Evolutionary conservation across 1,284 basidiomycete species (phyloP), one percentile per base, ranked within the genome.

Genomic region (Ustilago crameri): DNA sequence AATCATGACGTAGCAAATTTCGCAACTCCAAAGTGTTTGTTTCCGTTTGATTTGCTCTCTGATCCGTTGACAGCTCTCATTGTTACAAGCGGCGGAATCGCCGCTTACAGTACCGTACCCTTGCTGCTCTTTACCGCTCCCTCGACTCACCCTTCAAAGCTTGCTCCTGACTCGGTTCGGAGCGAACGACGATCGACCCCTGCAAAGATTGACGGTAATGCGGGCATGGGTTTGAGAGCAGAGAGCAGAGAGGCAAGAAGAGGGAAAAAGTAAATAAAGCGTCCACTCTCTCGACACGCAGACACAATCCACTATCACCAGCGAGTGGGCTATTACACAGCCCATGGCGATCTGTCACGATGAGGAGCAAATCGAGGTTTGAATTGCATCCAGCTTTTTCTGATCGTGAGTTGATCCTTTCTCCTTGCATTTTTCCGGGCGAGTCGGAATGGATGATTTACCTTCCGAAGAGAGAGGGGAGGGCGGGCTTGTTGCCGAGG

Each of bases 401-500:
- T n/a, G n/a, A n/a, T n/a, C n/a, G n/a, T n/a, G n/a, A n/a, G n/a
- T n/a, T 30, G 30, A 12, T 12, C 12, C 30, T 5, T 30, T 30
- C 24, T 44, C 12, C 23, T 14, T 27, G 14, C 43, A 14, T 45
- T 30, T 30, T 27, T 37, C 35, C 15, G 14, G n/a, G 35, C 35
- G 17, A 37, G 15, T 37, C 35, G n/a, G n/a, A n/a, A n/a, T n/a
- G n/a, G 35, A 37, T 17, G 7, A 65, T 62, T 65, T 66, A 71
- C 68, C 68, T 65, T 56, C 75, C 75, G 44, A 51, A 78, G 15
- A 69, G 74, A 18, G 74, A 53, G n/a, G 53, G 48, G 12, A 58
- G 38, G 9, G 42, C 34, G n/a, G 78, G 78, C 50, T 77, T 80
- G 69, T 80, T 80, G 42, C 47, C 62, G 22, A 80, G 32, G 37